Evolutionary conservation across 345 rosid genomes (phyloP).

Genomic region (Linum usitatissimum): DNA sequence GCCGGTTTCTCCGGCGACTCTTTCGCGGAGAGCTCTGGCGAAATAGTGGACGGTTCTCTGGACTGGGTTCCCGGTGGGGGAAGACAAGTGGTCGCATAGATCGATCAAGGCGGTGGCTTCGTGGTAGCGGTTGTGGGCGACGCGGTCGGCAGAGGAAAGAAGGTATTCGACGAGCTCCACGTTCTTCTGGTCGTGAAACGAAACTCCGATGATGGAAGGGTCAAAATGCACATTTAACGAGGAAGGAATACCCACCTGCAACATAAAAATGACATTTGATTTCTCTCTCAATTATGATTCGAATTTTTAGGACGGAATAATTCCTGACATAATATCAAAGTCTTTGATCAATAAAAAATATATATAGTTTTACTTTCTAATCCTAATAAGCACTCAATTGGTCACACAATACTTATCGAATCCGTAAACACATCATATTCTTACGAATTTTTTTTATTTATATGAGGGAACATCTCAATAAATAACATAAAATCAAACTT

Average conservation of each 20-base stretch:
- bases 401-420: no score
- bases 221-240: neutral
- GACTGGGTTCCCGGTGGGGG: conserved; percentile 11
- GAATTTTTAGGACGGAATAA: no score
- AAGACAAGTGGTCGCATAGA: conserved; percentile 7
- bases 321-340: no score
- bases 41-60: conserved; percentile 15
- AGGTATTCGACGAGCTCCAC: conserved; percentile 17
- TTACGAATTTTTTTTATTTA: no score
- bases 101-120: conserved; percentile 8
- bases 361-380: no score
- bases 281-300: no score
- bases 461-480: no score
- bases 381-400: no score
- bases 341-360: no score
- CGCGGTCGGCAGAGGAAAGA: conserved; percentile 11
- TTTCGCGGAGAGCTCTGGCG: conserved; percentile 13
- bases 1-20: conserved; percentile 9
- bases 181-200: conserved; percentile 1
- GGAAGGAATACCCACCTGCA: neutral
- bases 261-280: no score
- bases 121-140: conserved; percentile 3
- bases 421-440: no score
- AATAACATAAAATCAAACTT: no score
- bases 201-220: neutral